Evolutionary conservation across 2,329 filamentous ascomycete genomes (phyloP).

Genomic region (Xylariomycetidae sp.): DNA sequence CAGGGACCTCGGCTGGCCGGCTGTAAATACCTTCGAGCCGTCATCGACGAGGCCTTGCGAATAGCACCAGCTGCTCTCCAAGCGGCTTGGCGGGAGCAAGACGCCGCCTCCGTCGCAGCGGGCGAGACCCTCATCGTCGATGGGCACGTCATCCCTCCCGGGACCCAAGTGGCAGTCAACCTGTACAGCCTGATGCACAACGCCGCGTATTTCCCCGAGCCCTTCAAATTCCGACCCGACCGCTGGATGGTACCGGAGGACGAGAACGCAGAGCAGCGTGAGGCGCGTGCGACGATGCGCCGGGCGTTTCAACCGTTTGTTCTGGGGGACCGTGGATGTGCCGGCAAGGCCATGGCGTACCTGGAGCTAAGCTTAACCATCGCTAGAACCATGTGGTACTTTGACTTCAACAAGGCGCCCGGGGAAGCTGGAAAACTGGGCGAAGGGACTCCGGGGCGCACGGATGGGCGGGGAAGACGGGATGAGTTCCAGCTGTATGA

Average conservation of each 20-base stretch:
- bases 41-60: too few species aligned
- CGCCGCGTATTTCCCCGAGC: constrained; percentile 3
- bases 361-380: neutral
- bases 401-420: constrained; percentile 3
- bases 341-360: constrained; percentile 2
- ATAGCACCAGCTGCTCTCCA: too few species aligned
- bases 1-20: too few species aligned
- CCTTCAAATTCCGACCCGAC: constrained; percentile 3
- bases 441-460: neutral
- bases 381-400: constrained; percentile 3
- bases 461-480: neutral
- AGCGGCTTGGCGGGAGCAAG: too few species aligned
- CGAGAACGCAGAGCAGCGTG: neutral
- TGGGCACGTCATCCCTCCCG: too few species aligned
- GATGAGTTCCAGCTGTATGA: constrained; percentile 5
- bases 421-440: constrained; percentile 3
- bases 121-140: too few species aligned
- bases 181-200: too few species aligned
- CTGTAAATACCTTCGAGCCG: too few species aligned
- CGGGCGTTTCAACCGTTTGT: neutral
- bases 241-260: neutral
- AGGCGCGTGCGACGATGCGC: constrained; percentile 2
- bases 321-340: neutral
- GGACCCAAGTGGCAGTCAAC: too few species aligned
- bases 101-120: too few species aligned